Conservation (phyloP, 2,329 filamentous ascomycete genomes). For the Pseudogymnoascus destructans region DNA sequence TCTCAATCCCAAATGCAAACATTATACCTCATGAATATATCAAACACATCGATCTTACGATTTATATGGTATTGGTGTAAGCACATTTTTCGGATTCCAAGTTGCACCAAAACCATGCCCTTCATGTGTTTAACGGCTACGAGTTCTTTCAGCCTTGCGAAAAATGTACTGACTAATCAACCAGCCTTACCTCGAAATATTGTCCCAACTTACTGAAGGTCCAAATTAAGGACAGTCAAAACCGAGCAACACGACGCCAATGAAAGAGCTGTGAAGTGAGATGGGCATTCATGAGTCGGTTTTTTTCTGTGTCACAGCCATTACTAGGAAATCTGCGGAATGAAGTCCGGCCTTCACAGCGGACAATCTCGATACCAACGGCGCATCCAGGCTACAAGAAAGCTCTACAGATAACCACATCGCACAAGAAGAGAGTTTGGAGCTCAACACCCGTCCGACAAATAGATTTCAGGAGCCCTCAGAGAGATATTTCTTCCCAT, state of each 20-base stretch:
- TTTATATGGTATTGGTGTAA: background rate
- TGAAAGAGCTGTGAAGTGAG: background rate
- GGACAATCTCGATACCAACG: background rate
- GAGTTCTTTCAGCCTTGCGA: background rate
- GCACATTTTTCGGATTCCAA: background rate
- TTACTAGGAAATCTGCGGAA: background rate
- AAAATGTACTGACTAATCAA: background rate
- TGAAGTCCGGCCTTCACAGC: background rate
- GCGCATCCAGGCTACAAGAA: background rate
- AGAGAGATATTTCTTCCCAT: background rate
- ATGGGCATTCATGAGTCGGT: background rate
- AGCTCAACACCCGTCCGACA: background rate
- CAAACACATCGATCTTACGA: background rate
- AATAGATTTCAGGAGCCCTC: background rate
- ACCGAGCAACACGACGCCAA: background rate
- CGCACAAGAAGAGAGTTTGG: background rate
- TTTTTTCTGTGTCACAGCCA: background rate
- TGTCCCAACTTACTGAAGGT: background rate
- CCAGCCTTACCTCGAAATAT: conserved; percentile 3
- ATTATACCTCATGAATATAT: background rate
- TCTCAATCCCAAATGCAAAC: background rate
- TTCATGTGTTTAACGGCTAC: background rate
- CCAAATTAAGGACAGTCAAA: background rate
- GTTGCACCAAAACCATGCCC: background rate
- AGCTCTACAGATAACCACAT: background rate